phyloP scores from a whole-genome alignment of 371 early-diverging fungal species.

The Mucor piriformis region DNA sequence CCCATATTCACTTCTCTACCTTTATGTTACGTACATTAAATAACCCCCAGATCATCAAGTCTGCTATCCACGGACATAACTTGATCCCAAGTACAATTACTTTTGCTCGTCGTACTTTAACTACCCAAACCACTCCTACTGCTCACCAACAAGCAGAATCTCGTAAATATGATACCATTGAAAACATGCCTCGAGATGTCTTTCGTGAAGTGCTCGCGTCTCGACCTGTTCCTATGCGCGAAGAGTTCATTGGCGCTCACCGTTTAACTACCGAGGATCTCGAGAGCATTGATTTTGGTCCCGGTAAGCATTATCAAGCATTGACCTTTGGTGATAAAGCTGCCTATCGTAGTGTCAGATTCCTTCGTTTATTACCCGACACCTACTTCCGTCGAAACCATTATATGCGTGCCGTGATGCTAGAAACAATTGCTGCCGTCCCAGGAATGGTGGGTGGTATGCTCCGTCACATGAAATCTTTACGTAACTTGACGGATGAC shows the following conservation, averaged over 20 bases:
- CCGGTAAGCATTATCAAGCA: constrained; percentile 67
- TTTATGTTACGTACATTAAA: neutral
- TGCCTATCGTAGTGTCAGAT: constrained; percentile 71
- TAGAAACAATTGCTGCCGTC: constrained; percentile 87
- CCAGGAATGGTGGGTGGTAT: constrained; percentile 94
- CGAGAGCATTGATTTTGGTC: constrained; percentile 66
- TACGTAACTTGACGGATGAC: constrained; percentile 84
- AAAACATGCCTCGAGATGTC: constrained; percentile 14
- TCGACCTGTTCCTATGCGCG: constrained; percentile 71
- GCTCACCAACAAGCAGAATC: neutral
- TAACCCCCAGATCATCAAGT: constrained; percentile 5
- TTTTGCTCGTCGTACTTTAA: constrained; percentile 1
- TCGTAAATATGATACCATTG: neutral
- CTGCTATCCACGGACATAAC: neutral
- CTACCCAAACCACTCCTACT: neutral
- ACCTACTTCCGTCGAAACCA: constrained; percentile 80
- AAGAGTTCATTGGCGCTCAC: constrained; percentile 60
- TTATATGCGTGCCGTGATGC: constrained; percentile 82
- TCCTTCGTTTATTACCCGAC: constrained; percentile 74
- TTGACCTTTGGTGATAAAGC: constrained; percentile 61
- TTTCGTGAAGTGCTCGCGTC: constrained; percentile 39
- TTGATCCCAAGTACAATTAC: constrained; percentile 3
- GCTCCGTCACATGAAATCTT: constrained; percentile 81
- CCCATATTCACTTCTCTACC: neutral
- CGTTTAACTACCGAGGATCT: constrained; percentile 60